Percentiles rank a stretch among this genome's conserved stretches.
Evolutionary conservation across 202 grass and related monocot species (phyloP).

Genomic region (Brachypodium distachyon): DNA sequence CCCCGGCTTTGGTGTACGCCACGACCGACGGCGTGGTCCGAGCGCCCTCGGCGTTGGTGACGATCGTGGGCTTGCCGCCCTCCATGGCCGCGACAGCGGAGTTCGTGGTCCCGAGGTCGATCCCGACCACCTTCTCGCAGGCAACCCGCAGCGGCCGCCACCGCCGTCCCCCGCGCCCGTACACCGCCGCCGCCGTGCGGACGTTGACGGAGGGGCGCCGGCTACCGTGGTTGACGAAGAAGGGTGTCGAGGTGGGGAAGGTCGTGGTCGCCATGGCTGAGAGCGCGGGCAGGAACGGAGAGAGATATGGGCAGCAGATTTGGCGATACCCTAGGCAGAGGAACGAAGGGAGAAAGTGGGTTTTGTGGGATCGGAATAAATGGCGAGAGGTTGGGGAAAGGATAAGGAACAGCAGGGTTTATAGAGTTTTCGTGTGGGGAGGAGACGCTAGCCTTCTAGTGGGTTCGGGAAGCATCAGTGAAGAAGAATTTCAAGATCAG

Average conservation of each 20-base stretch:
- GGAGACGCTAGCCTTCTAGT: constrained; percentile 2
- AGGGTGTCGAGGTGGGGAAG: constrained; percentile 32
- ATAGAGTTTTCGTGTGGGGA: background rate
- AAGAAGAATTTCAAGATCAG: too few relatives aligned
- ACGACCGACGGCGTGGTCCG: constrained; percentile 81
- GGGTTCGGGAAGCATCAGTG: too few relatives aligned
- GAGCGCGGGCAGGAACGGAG: background rate
- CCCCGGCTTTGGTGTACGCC: constrained; percentile 62
- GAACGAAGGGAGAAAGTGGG: background rate
- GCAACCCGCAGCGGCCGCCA: constrained; percentile 47
- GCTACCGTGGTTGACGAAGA: constrained; percentile 31
- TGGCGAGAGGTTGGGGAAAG: constrained; percentile 14
- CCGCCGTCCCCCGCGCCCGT: constrained; percentile 25
- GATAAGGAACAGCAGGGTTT: constrained; percentile 32
- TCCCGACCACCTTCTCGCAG: constrained; percentile 74
- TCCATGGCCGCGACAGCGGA: constrained; percentile 75
- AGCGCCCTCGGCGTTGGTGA: constrained; percentile 72
- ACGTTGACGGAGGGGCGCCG: background rate
- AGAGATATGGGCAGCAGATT: background rate
- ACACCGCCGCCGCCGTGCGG: background rate
- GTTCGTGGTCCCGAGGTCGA: constrained; percentile 85
- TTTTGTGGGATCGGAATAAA: background rate
- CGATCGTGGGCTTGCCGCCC: constrained; percentile 81
- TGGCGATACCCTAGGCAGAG: constrained; percentile 21
- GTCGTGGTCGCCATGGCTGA: constrained; percentile 31